A percentile compares a stretch with the other conserved stretches of the same genome.
These are phyloP conservation scores for Teratosphaeria nubilosa DNA, from an alignment of 2,329 filamentous ascomycete species.

Conservation along the genomic window DNA sequence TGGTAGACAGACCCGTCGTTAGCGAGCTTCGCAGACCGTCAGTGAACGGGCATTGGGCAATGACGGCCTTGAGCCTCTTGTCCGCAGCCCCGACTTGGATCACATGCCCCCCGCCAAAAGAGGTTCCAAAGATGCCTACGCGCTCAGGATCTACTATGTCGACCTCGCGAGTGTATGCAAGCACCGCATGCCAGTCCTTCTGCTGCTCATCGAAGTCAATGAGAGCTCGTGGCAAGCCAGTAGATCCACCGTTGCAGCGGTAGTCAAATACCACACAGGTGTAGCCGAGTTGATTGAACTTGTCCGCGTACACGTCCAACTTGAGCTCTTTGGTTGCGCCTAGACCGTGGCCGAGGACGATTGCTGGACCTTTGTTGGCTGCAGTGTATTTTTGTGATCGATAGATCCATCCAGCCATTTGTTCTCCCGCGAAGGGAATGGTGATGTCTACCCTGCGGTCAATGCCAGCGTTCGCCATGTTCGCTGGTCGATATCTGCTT, in stretches of 20 bases:
- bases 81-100: slow-evolving; percentile 31
- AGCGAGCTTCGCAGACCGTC: background rate
- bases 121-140: slow-evolving; percentile 30
- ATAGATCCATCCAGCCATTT: background rate
- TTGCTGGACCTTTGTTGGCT: slow-evolving; percentile 6
- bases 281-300: slow-evolving; percentile 15
- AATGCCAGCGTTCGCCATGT: background rate
- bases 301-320: slow-evolving; percentile 12
- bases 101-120: slow-evolving; percentile 32
- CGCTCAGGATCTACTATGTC: slow-evolving; percentile 23
- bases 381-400: background rate
- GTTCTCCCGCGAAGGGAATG: background rate
- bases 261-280: slow-evolving; percentile 28
- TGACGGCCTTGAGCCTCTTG: slow-evolving; percentile 30
- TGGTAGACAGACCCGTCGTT: background rate
- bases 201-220: slow-evolving; percentile 24
- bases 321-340: slow-evolving; percentile 13
- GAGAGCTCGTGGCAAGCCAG: slow-evolving; percentile 25
- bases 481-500: background rate
- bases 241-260: slow-evolving; percentile 25
- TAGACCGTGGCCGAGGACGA: slow-evolving; percentile 12
- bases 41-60: slow-evolving; percentile 23
- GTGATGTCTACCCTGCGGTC: background rate
- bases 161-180: slow-evolving; percentile 27
- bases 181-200: slow-evolving; percentile 29